Evolutionary conservation across 371 early-diverging fungal species (phyloP).

Genomic region (Mortierella sp.): DNA sequence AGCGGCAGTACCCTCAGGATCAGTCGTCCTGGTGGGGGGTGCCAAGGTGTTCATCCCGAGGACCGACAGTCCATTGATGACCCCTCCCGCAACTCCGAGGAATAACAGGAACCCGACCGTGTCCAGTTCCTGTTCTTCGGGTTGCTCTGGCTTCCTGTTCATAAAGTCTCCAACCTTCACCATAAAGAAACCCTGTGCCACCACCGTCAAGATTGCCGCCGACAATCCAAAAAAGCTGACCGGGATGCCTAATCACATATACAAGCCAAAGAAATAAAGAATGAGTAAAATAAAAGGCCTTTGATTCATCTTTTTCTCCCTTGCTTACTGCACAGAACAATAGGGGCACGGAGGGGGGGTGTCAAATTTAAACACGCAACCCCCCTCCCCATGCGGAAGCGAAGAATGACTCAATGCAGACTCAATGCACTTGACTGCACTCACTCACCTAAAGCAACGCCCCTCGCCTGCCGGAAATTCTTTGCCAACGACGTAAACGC

Average conservation of each 20-base stretch:
- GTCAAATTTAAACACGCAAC: background rate
- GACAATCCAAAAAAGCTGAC: conserved; percentile 53
- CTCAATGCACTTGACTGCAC: background rate
- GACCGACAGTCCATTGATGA: conserved; percentile 23
- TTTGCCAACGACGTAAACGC: conserved; percentile 47
- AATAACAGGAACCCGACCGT: conserved; percentile 34
- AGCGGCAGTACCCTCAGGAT: background rate
- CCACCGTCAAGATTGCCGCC: conserved; percentile 29
- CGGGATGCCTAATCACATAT: conserved; percentile 26
- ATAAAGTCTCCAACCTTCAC: background rate
- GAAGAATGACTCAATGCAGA: background rate
- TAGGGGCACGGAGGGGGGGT: background rate
- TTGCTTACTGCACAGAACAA: background rate
- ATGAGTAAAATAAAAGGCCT: no score
- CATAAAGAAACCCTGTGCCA: conserved; percentile 38
- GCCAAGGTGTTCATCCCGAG: conserved; percentile 29
- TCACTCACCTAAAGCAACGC: conserved; percentile 41
- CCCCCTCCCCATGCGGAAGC: no score
- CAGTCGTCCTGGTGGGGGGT: background rate
- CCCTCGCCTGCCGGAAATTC: conserved; percentile 34
- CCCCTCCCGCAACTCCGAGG: conserved; percentile 33
- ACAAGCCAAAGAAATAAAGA: background rate
- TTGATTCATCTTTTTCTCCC: background rate
- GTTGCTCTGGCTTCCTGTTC: background rate
- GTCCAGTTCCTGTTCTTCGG: conserved; percentile 28